These are phyloP conservation scores for Aspergillus affinis DNA, from an alignment of 495 filamentous ascomycete species.

Conservation along the genomic window DNA sequence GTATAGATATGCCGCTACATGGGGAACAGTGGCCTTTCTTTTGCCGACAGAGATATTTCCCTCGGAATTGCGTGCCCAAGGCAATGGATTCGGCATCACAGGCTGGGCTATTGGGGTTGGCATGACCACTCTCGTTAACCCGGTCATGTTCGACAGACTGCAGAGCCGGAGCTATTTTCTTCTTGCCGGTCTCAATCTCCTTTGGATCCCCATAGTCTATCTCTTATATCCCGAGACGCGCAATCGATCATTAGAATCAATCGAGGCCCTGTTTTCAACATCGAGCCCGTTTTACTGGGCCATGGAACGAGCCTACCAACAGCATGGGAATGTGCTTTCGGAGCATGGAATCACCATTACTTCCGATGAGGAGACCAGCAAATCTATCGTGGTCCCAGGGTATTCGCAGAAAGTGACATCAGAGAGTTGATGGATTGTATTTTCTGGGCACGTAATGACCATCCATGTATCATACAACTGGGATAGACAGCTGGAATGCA, in stretches of 20 bases:
- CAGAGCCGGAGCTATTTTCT: slow-evolving; percentile 53
- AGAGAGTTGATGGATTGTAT: too few species aligned
- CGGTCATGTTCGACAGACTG: slow-evolving; percentile 47
- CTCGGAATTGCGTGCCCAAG: slow-evolving; percentile 51
- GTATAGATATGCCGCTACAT: slow-evolving; percentile 50
- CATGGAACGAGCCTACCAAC: slow-evolving; percentile 38
- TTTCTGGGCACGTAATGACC: too few species aligned
- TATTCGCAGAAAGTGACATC: too few species aligned
- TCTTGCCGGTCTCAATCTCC: slow-evolving; percentile 53
- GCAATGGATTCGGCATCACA: slow-evolving; percentile 56
- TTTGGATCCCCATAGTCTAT: slow-evolving; percentile 53
- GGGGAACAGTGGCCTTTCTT: slow-evolving; percentile 55
- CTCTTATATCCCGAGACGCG: slow-evolving; percentile 61
- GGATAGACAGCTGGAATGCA: too few species aligned
- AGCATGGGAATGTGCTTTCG: slow-evolving; percentile 34
- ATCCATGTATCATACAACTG: too few species aligned
- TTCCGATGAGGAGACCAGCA: slow-evolving; percentile 3
- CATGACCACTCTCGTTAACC: slow-evolving; percentile 53
- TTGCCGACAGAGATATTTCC: slow-evolving; percentile 56
- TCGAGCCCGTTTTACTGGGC: slow-evolving; percentile 37
- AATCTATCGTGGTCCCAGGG: not conserved
- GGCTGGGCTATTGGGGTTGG: slow-evolving; percentile 59
- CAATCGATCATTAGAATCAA: slow-evolving; percentile 58
- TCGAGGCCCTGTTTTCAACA: slow-evolving; percentile 52
- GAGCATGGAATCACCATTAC: slow-evolving; percentile 19